A percentile compares a stretch with the other conserved stretches of the same genome.
Conservation (phyloP, 371 early-diverging fungal species). For the Mycotypha africana region DNA sequence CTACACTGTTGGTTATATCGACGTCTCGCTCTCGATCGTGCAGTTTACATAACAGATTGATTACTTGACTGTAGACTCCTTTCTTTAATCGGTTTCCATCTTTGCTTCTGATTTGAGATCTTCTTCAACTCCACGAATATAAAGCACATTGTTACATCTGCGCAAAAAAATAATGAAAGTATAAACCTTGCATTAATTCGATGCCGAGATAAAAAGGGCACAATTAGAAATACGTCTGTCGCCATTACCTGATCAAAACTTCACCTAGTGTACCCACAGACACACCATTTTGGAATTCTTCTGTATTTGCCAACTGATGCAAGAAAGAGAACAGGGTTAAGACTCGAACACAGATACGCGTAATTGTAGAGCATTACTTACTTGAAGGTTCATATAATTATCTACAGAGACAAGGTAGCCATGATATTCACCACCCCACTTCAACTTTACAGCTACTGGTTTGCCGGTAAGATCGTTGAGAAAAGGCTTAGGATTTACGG, state of each 20-base stretch:
- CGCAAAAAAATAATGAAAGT: background rate
- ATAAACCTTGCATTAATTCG: too few relatives aligned
- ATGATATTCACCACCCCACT: slow-evolving; percentile 98
- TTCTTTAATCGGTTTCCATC: slow-evolving; percentile 21
- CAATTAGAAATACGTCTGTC: background rate
- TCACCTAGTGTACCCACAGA: slow-evolving; percentile 89
- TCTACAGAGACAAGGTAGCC: slow-evolving; percentile 90
- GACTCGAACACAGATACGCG: too few relatives aligned
- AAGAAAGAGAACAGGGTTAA: too few relatives aligned
- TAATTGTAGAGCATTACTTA: too few relatives aligned
- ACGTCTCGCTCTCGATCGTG: too few relatives aligned
- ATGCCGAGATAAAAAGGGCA: too few relatives aligned
- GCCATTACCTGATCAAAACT: slow-evolving; percentile 77
- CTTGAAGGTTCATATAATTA: slow-evolving; percentile 97
- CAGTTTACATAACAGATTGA: too few relatives aligned
- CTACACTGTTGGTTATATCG: too few relatives aligned
- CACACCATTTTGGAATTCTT: slow-evolving; percentile 91
- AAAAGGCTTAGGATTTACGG: slow-evolving; percentile 97
- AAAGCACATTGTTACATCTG: slow-evolving; percentile 85
- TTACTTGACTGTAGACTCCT: background rate
- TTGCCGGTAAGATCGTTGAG: slow-evolving; percentile 90
- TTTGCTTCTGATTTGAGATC: slow-evolving; percentile 37
- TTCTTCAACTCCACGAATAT: slow-evolving; percentile 70
- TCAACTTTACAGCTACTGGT: slow-evolving; percentile 87
- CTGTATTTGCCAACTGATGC: slow-evolving; percentile 88